Percentiles rank a stretch among this genome's conserved stretches.
Evolutionary conservation across 768 basidiomycete species (phyloP).

Genomic region (Mrakia hoshinonis): DNA sequence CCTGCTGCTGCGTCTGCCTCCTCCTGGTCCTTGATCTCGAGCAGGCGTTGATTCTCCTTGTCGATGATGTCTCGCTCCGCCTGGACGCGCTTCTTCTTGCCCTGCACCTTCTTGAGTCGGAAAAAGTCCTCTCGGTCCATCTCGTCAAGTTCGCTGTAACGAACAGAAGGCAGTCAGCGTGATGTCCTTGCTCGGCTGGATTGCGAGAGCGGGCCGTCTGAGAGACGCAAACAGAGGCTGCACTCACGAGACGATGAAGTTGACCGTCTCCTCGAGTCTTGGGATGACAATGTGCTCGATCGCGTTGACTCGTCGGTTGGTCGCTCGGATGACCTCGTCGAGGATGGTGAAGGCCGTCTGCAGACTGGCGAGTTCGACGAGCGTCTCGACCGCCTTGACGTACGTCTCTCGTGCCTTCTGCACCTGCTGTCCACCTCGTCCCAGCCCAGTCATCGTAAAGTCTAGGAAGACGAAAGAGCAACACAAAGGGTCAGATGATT

Average conservation of each 20-base stretch:
- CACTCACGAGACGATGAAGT: conserved; percentile 72
- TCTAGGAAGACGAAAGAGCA: conserved; percentile 47
- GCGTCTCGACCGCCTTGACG: conserved; percentile 90
- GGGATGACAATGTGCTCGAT: conserved; percentile 97
- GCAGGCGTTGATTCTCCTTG: neutral
- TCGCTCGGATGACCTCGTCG: conserved; percentile 98
- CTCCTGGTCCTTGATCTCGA: neutral
- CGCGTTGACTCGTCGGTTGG: conserved; percentile 95
- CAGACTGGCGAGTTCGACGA: conserved; percentile 91
- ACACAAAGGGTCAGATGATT: conserved; percentile 24
- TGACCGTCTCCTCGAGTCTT: conserved; percentile 90
- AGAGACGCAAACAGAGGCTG: neutral
- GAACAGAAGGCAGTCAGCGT: neutral
- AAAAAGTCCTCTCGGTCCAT: conserved; percentile 65
- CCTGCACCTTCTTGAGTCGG: conserved; percentile 92
- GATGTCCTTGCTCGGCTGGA: neutral
- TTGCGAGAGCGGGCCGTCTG: neutral
- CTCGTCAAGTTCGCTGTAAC: conserved; percentile 68
- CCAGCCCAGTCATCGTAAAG: conserved; percentile 93
- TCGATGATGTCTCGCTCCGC: conserved; percentile 13
- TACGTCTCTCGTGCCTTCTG: conserved; percentile 92
- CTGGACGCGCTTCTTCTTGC: conserved; percentile 83
- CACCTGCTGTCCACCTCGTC: conserved; percentile 93
- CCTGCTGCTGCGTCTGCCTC: neutral
- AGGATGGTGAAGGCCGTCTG: conserved; percentile 96